Evolutionary conservation across 495 filamentous ascomycete genomes (phyloP), one percentile per base, ranked within the genome.

Genomic region (Filosporella fistucella): DNA sequence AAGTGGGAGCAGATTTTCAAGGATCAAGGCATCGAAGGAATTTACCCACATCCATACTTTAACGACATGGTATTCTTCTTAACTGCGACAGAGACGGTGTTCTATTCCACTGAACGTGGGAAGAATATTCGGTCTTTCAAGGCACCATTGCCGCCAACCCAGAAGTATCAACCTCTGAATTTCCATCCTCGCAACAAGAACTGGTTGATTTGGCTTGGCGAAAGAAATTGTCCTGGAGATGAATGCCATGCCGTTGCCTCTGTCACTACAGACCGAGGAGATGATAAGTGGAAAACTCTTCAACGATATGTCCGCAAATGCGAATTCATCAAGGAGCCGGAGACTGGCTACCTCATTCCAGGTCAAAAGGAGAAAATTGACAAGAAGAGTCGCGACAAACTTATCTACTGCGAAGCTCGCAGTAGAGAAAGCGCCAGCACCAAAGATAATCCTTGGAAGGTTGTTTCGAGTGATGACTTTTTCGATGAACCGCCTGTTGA

Each of bases 121-220:
- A 65, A 75, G 28, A 79, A 64, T 44, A 81, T 90, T 55, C 72
- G 82, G 46, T 62, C 62, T 16, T 94, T 95, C 63, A 64, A 86
- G 35, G 75, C 84, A 2, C 78, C 73, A 13, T 54, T 57, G 5
- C 66, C 61, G 33, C 81, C 77, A 5, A 63, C 58, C 17, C 14
- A 58, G 51, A 51, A 49, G 1, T 24, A 75, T 3, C 72, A 73
- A 22, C 70, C 85, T 4, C 58, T 90, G 45, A 63, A 70, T 30
- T 97, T 97, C 66, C 93, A 99, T 56, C 84, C 87, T 7, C 76
- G 80, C 42, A 74, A 86, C 49, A 79, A 74, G 52, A 81, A 95
- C 54, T 96, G 89, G 85, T 63, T 96, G 26, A 86, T 99, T 49
- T 99, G 90, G 91, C 84, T 81, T 32, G 91, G 91, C 28, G 70